Percentiles rank a stretch among this genome's conserved stretches.
These are phyloP conservation scores for Rhizophagus clarus DNA, from an alignment of 192 early-diverging fungal genomes.

Conservation along the genomic window DNA sequence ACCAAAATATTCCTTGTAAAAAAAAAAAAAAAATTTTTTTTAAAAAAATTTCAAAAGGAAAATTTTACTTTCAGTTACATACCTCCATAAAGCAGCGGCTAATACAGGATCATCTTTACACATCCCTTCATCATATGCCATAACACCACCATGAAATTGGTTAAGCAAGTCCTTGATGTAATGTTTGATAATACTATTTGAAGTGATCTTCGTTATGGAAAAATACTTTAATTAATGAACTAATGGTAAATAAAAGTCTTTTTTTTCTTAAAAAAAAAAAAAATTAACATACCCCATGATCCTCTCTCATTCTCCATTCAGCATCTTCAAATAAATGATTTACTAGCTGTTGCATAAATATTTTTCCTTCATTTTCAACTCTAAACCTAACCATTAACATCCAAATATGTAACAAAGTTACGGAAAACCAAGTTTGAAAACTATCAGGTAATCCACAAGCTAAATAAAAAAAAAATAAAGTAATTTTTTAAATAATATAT, in stretches of 20 bases:
- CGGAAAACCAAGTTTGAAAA: conserved; percentile 94
- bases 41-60: neutral
- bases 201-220: conserved; percentile 52
- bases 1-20: conserved; percentile 43
- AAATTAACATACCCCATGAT: conserved; percentile 65
- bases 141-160: conserved; percentile 86
- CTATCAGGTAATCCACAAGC: conserved; percentile 75
- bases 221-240: conserved; percentile 10
- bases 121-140: conserved; percentile 94
- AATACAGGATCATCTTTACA: conserved; percentile 83
- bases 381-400: conserved; percentile 85
- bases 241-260: neutral
- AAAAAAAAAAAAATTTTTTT: neutral
- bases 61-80: neutral
- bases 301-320: conserved; percentile 77
- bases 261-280: neutral
- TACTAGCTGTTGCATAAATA: conserved; percentile 86
- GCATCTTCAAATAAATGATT: conserved; percentile 87
- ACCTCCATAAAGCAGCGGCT: conserved; percentile 88
- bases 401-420: conserved; percentile 92
- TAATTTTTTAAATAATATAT: neutral
- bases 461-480: conserved; percentile 44
- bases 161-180: conserved; percentile 81
- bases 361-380: conserved; percentile 68
- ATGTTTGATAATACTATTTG: conserved; percentile 70